Evolutionary conservation across 371 early-diverging fungal genomes (phyloP), one percentile per base, ranked within the genome.

Genomic region (Zychaea mexicana): DNA sequence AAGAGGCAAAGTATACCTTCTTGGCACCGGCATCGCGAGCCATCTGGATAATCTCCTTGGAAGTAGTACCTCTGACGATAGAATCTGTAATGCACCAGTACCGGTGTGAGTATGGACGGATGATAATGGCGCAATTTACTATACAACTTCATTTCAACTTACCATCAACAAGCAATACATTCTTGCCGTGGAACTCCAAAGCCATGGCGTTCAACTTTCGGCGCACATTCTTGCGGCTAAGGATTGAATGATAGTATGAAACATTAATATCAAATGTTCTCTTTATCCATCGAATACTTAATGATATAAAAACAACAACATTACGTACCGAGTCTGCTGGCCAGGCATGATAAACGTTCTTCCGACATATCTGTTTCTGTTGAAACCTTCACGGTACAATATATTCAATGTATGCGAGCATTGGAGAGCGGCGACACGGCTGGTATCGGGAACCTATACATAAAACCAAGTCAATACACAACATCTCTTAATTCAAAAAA

Each of bases 331-430:
- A 8, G 67, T 86, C 75, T 95, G 88, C 77, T 98, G 98, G 13
- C 97, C 98, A 15, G 98, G 98, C 98, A 98, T 98, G 68, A 98
- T 98, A 70, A 98, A 98, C 9, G 98, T 97, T 66, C 98, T 88
- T 6, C 98, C 98, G 73, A 98, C 90, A 72, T 98, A 98, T 58
- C 98, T 83, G 85, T 98, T 98, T 87, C 98, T 98, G 79, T 96
- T 95, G 76, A 98, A 98, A 9, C 98, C 98, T 84, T 98, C 98
- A 61, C 98, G 92, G 74, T 95, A 98, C 27, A 88, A 77, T 55
- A 93, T 89, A 57, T 91, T 88, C 39, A 98, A 76, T 68, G 91
- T 88, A 68, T 92, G 89, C 15, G 97, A 90, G 0, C 90, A 84
- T 81, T 98, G 95, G 67, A 98, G 76, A 21, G 98, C 98, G 31